A percentile compares a stretch with the other conserved stretches of the same genome.
Conservation (phyloP, 345 rosid species). For the Trapa incisa region DNA sequence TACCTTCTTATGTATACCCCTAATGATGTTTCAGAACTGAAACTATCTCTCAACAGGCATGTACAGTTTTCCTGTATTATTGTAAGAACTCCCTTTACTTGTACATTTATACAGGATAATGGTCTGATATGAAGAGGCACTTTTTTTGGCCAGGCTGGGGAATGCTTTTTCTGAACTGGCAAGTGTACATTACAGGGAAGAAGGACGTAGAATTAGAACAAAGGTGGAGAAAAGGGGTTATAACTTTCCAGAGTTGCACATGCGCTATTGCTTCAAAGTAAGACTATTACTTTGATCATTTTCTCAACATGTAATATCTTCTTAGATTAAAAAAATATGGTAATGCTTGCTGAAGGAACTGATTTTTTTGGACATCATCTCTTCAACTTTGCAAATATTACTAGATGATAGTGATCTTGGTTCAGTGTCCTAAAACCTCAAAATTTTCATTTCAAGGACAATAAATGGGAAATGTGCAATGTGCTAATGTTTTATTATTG, state of each 20-base stretch:
- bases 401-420: background rate
- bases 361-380: background rate
- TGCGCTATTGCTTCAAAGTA: slow-evolving; percentile 70
- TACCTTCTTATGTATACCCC: slow-evolving; percentile 43
- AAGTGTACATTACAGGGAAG: slow-evolving; percentile 60
- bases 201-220: slow-evolving; percentile 64
- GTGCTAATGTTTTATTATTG: background rate
- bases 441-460: background rate
- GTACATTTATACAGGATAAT: background rate
- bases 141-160: slow-evolving; percentile 41
- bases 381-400: background rate
- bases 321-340: background rate
- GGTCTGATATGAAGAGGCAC: slow-evolving; percentile 4
- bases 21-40: slow-evolving; percentile 33
- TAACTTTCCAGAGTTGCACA: slow-evolving; percentile 45
- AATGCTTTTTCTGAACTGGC: slow-evolving; percentile 51
- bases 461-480: background rate
- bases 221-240: slow-evolving; percentile 63
- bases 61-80: slow-evolving; percentile 6
- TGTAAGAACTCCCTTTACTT: slow-evolving; percentile 1
- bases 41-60: slow-evolving; percentile 53
- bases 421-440: background rate
- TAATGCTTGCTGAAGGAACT: background rate
- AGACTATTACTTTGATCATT: background rate
- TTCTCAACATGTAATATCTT: background rate